Evolutionary conservation across 2,329 filamentous ascomycete species (phyloP), one percentile per base, ranked within the genome.

Genomic region (Aspergillus ochraceus): DNA sequence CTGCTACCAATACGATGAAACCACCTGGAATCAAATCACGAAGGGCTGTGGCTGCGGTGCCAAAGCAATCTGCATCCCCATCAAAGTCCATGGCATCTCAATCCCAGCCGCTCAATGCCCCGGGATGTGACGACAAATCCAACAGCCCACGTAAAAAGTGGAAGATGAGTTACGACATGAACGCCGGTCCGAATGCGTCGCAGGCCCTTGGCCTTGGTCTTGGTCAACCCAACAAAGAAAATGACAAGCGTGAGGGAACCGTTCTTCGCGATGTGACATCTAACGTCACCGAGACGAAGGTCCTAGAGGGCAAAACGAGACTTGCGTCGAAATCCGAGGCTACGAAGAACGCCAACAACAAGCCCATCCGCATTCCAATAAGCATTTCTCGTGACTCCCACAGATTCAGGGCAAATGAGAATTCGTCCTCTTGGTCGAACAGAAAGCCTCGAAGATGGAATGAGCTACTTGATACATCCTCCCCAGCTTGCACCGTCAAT

Each of bases 11-110:
- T 45, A 26, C 26, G 11, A 68, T 59, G 49, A 65, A 54, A 57
- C 49, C 54, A 10, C 61, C 63, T 22, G 65, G 64, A 20, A 65
- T 70, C 20, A 69, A 68, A 52, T 58, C 54, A 14, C 58, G 67
- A 32, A 63, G 64, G 22, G 57, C 53, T n/a, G 50, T 59, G 22
- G 22, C 57, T 19, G 17, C 50, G 9, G 12, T 45, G 17, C 46
- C 45, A 50, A 42, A 17, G 12, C 30, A 29, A 30, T 32, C 32
- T 17, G 22, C 22, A 26, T 32, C 29, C 30, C 24, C 50, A 20
- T 17, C n/a, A 17, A 30, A 49, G 26, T 11, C 30, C 20, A 29
- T 45, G 14, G 30, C 47, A n/a, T 22, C 49, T 10, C 50, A 30
- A 14, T 9, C 42, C 32, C 42, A 54, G 14, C 30, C 29, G 17